phyloP scores from a whole-genome alignment of 2,329 filamentous ascomycete genomes.

The Paraconiothyrium brasiliense region DNA sequence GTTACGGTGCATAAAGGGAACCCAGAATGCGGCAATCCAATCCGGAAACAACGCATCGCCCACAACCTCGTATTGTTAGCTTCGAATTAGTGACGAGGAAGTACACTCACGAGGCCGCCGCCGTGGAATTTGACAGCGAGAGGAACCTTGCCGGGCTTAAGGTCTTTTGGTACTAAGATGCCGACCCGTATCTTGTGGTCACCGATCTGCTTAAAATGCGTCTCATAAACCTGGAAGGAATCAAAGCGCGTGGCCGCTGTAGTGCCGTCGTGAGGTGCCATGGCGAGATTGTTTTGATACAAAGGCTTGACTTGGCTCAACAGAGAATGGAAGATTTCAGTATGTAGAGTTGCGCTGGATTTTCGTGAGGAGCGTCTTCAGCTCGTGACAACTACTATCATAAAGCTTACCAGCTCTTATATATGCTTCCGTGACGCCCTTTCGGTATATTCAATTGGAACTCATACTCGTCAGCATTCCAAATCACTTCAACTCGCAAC shows the following conservation, averaged over 20 bases:
- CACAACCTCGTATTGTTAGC: slow-evolving; percentile 25
- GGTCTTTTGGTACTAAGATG: slow-evolving; percentile 52
- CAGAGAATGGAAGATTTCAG: neutral
- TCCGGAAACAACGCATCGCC: slow-evolving; percentile 40
- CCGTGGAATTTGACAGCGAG: slow-evolving; percentile 57
- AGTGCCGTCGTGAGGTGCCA: slow-evolving; percentile 23
- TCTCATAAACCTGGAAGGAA: slow-evolving; percentile 51
- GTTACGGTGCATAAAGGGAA: slow-evolving; percentile 52
- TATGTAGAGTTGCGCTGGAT: neutral
- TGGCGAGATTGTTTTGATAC: neutral
- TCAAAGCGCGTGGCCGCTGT: slow-evolving; percentile 43
- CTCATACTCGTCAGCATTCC: neutral
- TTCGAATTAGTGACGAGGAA: too few relatives aligned
- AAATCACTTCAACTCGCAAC: neutral
- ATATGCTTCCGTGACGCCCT: neutral
- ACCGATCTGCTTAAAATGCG: slow-evolving; percentile 54
- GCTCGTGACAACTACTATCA: neutral
- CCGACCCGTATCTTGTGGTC: slow-evolving; percentile 49
- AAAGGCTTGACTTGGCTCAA: neutral
- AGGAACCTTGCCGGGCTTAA: slow-evolving; percentile 48
- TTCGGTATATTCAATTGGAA: neutral
- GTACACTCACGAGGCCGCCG: slow-evolving; percentile 52
- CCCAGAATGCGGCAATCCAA: slow-evolving; percentile 44
- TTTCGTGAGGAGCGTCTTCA: neutral
- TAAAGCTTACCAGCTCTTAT: neutral